Base-by-base conservation (phyloP, 805 yeast species). In the Saturnispora sanitii region DNA sequence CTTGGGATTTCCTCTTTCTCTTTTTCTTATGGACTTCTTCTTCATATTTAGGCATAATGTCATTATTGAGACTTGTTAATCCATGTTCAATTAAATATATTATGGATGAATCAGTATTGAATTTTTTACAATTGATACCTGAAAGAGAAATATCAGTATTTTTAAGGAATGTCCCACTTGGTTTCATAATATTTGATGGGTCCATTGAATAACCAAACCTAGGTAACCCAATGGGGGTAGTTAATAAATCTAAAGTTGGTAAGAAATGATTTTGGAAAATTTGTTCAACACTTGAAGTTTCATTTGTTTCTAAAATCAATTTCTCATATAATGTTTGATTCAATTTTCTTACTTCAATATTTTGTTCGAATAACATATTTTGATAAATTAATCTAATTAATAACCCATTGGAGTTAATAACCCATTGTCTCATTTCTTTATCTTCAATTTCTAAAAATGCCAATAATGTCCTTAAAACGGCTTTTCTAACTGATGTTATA, bases 181-280 rank as follows among this genome's bases (percentile, higher is more conserved):
- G 95, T 48, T 83, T 75, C 54, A 90, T 64, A 32, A 92, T 73
- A 38, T 77, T 68, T n/a, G 69, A 64, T 0, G 82, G 66, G 49
- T 83, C 79, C 95, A 92, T 85, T 26, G 77, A 74, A 58, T 85
- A 92, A 51, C 80, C 83, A 56, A 81, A 83, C 48, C 97, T 77
- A 4, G 95, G 82, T 41, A 87, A 77, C 45, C 99, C 98, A 44
- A 92, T 82, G 3, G 99, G 99, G 0, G 97, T 90, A 80, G 85
- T 79, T 34, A 86, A 55, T 33, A 92, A 65, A 13, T 77, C 72
- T 40, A 82, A 61, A 45, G 80, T 65, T 6, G 86, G 81, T 35
- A 64, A 65, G 37, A 75, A 62, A 53, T 83, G 88, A 4, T 65
- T 62, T 3, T 65, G 58, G 47, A 86, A 75, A 2, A 75, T 57